Evolutionary conservation across 805 yeast species (phyloP).

Genomic region (Wickerhamomyces bisporus): DNA sequence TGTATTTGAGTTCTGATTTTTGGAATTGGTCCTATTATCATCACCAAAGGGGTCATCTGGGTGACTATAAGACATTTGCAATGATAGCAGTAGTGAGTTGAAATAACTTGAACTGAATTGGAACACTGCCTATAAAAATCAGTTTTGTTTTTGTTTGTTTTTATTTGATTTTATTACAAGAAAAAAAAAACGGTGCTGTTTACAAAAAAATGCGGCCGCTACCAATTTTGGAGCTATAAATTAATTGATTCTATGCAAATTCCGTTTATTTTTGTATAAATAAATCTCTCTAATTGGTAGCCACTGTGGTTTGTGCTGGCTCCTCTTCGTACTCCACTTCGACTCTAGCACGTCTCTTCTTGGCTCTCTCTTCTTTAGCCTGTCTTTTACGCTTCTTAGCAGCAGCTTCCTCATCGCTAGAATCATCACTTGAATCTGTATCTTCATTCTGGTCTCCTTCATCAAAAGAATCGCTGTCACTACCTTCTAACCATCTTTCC

Average conservation of each 20-base stretch:
- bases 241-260: too few relatives aligned
- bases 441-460: slow-evolving; percentile 29
- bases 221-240: background rate
- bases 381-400: slow-evolving; percentile 31
- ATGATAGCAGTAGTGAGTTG: too few relatives aligned
- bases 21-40: background rate
- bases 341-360: slow-evolving; percentile 61
- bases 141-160: background rate
- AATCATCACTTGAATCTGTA: slow-evolving; percentile 31
- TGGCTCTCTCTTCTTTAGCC: slow-evolving; percentile 35
- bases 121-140: too few relatives aligned
- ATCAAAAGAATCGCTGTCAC: slow-evolving; percentile 34
- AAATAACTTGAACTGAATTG: too few relatives aligned
- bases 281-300: slow-evolving; percentile 6
- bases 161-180: background rate
- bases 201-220: background rate
- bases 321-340: slow-evolving; percentile 86
- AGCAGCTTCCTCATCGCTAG: slow-evolving; percentile 32
- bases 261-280: background rate
- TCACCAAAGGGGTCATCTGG: slow-evolving; percentile 3
- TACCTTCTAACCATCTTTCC: slow-evolving; percentile 76
- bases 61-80: too few relatives aligned
- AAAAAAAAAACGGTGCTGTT: background rate
- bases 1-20: slow-evolving; percentile 19
- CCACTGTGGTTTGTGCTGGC: slow-evolving; percentile 26